phyloP scores from a whole-genome alignment of 2,329 filamentous ascomycete genomes.

The Zymoseptoria tritici region DNA sequence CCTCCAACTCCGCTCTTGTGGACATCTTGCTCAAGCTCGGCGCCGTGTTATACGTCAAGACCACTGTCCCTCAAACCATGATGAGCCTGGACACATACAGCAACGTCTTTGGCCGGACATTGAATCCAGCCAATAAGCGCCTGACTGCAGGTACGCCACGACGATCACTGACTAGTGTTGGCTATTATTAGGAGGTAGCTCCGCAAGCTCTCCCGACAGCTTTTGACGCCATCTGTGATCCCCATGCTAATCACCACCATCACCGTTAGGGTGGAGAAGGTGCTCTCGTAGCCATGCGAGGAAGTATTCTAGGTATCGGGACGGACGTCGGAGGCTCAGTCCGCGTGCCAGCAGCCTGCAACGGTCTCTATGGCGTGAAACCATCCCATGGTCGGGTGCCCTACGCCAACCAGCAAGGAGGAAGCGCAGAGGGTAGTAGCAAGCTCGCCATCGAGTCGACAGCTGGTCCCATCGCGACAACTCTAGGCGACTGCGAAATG shows the following conservation, averaged over 20 bases:
- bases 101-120: slow-evolving; percentile 38
- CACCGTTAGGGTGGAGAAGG: slow-evolving; percentile 50
- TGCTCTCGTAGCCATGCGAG: slow-evolving; percentile 51
- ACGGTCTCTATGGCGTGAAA: slow-evolving; percentile 29
- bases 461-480: slow-evolving; percentile 42
- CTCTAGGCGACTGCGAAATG: slow-evolving; percentile 45
- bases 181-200: neutral
- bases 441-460: slow-evolving; percentile 39
- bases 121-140: slow-evolving; percentile 42
- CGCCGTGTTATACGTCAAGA: slow-evolving; percentile 48
- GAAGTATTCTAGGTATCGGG: slow-evolving; percentile 52
- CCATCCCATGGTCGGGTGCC: slow-evolving; percentile 13
- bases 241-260: neutral
- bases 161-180: neutral
- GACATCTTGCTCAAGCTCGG: slow-evolving; percentile 35
- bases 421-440: slow-evolving; percentile 39
- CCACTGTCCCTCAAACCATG: slow-evolving; percentile 45
- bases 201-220: neutral
- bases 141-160: slow-evolving; percentile 39
- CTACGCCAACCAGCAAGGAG: slow-evolving; percentile 31
- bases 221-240: neutral
- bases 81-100: slow-evolving; percentile 31
- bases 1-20: slow-evolving; percentile 38
- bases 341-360: slow-evolving; percentile 79
- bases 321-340: slow-evolving; percentile 58